A percentile compares a stretch with the other conserved stretches of the same genome.
These are phyloP conservation scores for Venturia nashicola DNA, from an alignment of 2,329 filamentous ascomycete species.

Conservation along the genomic window DNA sequence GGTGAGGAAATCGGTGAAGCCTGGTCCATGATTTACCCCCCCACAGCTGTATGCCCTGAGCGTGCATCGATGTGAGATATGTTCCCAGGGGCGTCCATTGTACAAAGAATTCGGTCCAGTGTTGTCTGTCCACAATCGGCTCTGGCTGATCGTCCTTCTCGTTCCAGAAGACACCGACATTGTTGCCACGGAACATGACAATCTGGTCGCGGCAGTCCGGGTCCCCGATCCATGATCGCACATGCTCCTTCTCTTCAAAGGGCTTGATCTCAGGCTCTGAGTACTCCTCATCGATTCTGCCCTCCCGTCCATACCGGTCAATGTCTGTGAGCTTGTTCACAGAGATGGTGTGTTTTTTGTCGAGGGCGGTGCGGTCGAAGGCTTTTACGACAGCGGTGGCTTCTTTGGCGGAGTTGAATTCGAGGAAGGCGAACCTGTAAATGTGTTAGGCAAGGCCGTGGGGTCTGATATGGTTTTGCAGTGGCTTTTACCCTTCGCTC, in stretches of 20 bases:
- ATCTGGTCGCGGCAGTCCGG: constrained; percentile 87
- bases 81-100: constrained; percentile 96
- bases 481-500: constrained; percentile 61
- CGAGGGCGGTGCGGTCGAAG: constrained; percentile 74
- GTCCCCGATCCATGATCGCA: constrained; percentile 87
- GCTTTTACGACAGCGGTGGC: constrained; percentile 80
- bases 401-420: constrained; percentile 84
- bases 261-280: constrained; percentile 66
- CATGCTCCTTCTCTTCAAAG: constrained; percentile 85
- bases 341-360: constrained; percentile 90
- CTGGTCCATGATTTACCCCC: constrained; percentile 81
- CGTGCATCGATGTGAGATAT: constrained; percentile 87
- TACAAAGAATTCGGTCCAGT: constrained; percentile 97
- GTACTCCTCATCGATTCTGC: constrained; percentile 86
- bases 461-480: not conserved
- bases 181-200: constrained; percentile 83
- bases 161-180: constrained; percentile 95
- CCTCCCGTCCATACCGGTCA: constrained; percentile 89
- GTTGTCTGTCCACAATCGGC: constrained; percentile 75
- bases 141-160: constrained; percentile 88
- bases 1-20: constrained; percentile 87
- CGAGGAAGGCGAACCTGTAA: constrained; percentile 83
- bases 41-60: constrained; percentile 95
- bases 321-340: constrained; percentile 99
- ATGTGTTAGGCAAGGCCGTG: not conserved